Evolutionary conservation across 768 basidiomycete genomes (phyloP).

Genomic region (Hypsizygus marmoreus): DNA sequence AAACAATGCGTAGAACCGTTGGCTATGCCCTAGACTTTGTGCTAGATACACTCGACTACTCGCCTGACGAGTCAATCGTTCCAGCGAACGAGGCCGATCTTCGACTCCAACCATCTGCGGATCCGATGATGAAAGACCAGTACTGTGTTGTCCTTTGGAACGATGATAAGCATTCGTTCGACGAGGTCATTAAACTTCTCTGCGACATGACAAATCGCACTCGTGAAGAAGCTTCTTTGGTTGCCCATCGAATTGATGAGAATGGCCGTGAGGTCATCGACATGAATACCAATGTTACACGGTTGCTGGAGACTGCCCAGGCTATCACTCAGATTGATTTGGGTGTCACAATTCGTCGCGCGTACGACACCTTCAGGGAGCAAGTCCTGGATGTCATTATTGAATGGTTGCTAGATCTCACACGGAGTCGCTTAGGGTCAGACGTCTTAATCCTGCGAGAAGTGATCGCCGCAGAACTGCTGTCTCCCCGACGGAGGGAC

Average conservation of each 20-base stretch:
- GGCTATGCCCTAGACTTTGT: constrained; percentile 81
- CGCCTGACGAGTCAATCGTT: constrained; percentile 75
- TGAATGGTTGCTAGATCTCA: constrained; percentile 83
- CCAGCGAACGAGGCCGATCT: constrained; percentile 70
- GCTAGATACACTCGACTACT: constrained; percentile 79
- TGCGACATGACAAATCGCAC: constrained; percentile 56
- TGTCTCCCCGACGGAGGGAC: constrained; percentile 61
- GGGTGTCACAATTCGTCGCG: constrained; percentile 85
- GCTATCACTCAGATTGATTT: constrained; percentile 86
- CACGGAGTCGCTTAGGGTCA: constrained; percentile 66
- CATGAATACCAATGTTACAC: constrained; percentile 55
- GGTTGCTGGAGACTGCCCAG: constrained; percentile 77
- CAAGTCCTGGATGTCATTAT: constrained; percentile 82
- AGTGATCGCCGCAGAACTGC: constrained; percentile 67
- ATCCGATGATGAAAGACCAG: constrained; percentile 78
- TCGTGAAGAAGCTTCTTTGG: constrained; percentile 55
- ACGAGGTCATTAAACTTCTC: constrained; percentile 79
- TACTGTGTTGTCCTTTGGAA: constrained; percentile 91
- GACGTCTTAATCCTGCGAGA: constrained; percentile 73
- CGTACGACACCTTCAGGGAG: constrained; percentile 88
- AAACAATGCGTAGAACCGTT: constrained; percentile 74
- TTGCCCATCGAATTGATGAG: constrained; percentile 69
- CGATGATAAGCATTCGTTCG: constrained; percentile 95
- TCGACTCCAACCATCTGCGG: constrained; percentile 71
- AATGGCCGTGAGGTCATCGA: constrained; percentile 83